Percentiles rank a stretch among this genome's conserved stretches.
Evolutionary conservation across 108 stramenopile species (phyloP).

Genomic region (Halocafeteria seosinensis): DNA sequence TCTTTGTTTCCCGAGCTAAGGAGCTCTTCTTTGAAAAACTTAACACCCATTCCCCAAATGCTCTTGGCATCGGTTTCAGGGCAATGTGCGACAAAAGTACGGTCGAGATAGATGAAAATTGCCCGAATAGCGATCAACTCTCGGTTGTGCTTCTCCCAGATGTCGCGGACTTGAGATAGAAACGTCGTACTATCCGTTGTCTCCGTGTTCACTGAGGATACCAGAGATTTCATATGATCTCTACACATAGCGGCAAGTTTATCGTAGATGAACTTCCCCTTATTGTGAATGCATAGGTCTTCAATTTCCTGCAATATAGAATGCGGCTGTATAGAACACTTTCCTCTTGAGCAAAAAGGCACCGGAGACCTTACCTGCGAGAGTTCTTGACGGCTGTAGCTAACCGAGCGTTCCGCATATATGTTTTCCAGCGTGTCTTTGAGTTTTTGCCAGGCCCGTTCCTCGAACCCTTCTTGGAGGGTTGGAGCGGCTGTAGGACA

Average conservation of each 20-base stretch:
- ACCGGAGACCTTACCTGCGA: too few species aligned
- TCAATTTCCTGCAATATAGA: too few species aligned
- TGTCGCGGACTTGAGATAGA: slow-evolving; percentile 21
- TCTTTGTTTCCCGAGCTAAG: too few species aligned
- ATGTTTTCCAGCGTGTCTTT: not conserved
- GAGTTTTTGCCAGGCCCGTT: not conserved
- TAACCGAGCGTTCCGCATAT: not conserved
- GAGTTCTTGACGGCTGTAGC: slow-evolving; percentile 26
- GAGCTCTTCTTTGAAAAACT: too few species aligned
- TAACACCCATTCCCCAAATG: too few species aligned
- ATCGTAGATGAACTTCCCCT: slow-evolving; percentile 24
- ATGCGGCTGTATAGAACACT: too few species aligned
- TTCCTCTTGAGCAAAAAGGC: too few species aligned
- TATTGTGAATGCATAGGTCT: slow-evolving; percentile 43
- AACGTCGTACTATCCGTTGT: slow-evolving; percentile 11
- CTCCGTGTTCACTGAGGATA: not conserved
- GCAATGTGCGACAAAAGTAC: too few species aligned
- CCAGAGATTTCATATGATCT: slow-evolving; percentile 14
- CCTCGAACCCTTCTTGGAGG: not conserved
- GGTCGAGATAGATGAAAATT: slow-evolving; percentile 60
- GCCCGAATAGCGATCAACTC: slow-evolving; percentile 48
- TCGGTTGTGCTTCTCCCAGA: slow-evolving; percentile 37
- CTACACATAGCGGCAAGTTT: slow-evolving; percentile 18
- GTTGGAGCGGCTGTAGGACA: not conserved
- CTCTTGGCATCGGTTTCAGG: too few species aligned